Evolutionary conservation across 208 protist species (phyloP).

Genomic region (Phytomonas francai): DNA sequence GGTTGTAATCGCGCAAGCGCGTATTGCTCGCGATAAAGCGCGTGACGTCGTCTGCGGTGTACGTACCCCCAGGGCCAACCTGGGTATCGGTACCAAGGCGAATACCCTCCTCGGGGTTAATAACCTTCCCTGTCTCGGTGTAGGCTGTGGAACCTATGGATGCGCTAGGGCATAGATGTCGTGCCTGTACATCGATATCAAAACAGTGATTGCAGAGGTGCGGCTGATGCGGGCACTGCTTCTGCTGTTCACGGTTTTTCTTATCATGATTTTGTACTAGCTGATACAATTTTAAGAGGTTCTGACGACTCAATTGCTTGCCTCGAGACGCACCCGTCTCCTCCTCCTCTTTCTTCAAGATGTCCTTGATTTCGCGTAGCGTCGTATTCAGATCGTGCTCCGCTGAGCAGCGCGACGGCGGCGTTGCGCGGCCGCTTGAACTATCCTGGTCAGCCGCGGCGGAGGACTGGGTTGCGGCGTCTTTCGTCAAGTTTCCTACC

Average conservation of each 20-base stretch:
- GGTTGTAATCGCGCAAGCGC: constrained; percentile 41
- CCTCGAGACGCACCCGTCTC: neutral
- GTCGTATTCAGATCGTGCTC: constrained; percentile 48
- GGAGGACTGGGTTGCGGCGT: neutral
- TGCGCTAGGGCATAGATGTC: constrained; percentile 28
- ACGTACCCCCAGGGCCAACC: constrained; percentile 33
- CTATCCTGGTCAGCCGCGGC: neutral
- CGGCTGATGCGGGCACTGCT: constrained; percentile 41
- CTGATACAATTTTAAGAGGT: constrained; percentile 45
- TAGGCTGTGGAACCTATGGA: constrained; percentile 29
- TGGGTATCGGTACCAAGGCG: constrained; percentile 26
- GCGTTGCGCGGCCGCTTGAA: constrained; percentile 1
- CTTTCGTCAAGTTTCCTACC: neutral
- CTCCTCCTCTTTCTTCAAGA: constrained; percentile 32
- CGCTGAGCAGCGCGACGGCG: constrained; percentile 39
- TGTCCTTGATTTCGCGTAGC: constrained; percentile 43
- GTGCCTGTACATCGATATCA: constrained; percentile 57
- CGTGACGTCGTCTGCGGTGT: constrained; percentile 20
- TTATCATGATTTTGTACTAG: constrained; percentile 65
- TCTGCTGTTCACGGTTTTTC: constrained; percentile 46
- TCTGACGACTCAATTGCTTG: constrained; percentile 22
- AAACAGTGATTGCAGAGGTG: constrained; percentile 70
- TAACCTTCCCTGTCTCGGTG: constrained; percentile 38
- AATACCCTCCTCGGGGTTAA: constrained; percentile 48
- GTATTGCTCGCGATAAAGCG: constrained; percentile 20